Evolutionary conservation across 805 yeast genomes (phyloP).

Genomic region (Candida saitoana): DNA sequence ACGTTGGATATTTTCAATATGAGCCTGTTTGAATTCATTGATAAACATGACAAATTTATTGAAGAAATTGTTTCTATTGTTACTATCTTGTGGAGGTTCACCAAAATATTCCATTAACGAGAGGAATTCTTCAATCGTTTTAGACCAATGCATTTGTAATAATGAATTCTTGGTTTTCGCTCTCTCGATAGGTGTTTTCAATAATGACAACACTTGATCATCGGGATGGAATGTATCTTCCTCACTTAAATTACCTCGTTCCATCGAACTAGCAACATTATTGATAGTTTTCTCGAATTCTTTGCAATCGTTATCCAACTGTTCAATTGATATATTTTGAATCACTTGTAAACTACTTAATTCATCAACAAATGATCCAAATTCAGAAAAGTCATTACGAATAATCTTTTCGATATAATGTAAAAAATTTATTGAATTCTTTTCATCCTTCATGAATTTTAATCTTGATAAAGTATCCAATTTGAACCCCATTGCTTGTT

Average conservation of each 20-base stretch:
- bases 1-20: slow-evolving; percentile 66
- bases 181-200: slow-evolving; percentile 64
- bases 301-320: slow-evolving; percentile 66
- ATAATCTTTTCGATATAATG: slow-evolving; percentile 89
- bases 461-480: slow-evolving; percentile 85
- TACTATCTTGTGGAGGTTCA: slow-evolving; percentile 74
- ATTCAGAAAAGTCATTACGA: slow-evolving; percentile 79
- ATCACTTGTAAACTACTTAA: slow-evolving; percentile 54
- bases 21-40: slow-evolving; percentile 73
- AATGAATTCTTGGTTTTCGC: slow-evolving; percentile 69
- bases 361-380: slow-evolving; percentile 72
- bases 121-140: slow-evolving; percentile 62
- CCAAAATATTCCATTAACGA: slow-evolving; percentile 80
- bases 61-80: slow-evolving; percentile 67
- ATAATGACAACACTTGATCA: slow-evolving; percentile 62
- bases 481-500: slow-evolving; percentile 91
- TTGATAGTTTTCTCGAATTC: slow-evolving; percentile 57
- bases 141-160: slow-evolving; percentile 57
- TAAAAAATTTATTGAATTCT: slow-evolving; percentile 80
- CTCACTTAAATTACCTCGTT: slow-evolving; percentile 82
- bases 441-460: slow-evolving; percentile 84
- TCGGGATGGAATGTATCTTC: slow-evolving; percentile 74
- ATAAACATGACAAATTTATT: slow-evolving; percentile 76
- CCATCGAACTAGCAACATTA: slow-evolving; percentile 70
- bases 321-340: slow-evolving; percentile 77